Evolutionary conservation across 2,329 filamentous ascomycete species (phyloP).

Genomic region (Verticillium zaregamsianum): DNA sequence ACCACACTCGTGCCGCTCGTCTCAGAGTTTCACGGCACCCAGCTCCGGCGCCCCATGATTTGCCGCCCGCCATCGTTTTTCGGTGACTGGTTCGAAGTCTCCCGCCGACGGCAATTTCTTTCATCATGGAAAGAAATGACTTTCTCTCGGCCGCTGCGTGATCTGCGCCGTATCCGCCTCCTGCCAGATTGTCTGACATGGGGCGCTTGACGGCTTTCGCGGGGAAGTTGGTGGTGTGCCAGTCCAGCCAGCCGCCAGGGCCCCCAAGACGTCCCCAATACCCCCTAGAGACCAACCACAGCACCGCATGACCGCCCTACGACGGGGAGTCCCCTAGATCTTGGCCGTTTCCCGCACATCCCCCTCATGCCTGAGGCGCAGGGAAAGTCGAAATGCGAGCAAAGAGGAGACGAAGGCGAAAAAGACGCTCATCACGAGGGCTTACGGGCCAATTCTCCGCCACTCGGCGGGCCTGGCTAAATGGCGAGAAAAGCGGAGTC

Average conservation of each 20-base stretch:
- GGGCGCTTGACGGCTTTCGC: not conserved
- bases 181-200: not conserved
- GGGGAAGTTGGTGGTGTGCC: not conserved
- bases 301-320: not conserved
- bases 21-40: not conserved
- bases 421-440: not conserved
- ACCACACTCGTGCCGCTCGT: not conserved
- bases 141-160: not conserved
- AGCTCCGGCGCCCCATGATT: too few species aligned
- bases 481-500: not conserved
- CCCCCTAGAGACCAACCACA: not conserved
- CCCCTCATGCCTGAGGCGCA: not conserved
- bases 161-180: not conserved
- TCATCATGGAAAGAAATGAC: not conserved
- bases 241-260: not conserved
- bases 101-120: not conserved
- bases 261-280: not conserved
- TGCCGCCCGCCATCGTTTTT: not conserved
- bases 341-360: not conserved
- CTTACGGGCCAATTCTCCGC: not conserved
- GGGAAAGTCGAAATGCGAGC: not conserved
- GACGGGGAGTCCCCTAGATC: not conserved
- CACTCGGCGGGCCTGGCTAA: not conserved
- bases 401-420: not conserved
- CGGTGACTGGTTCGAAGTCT: not conserved